Evolutionary conservation across 768 basidiomycete genomes (phyloP).

Genomic region (Galerina sulciceps): DNA sequence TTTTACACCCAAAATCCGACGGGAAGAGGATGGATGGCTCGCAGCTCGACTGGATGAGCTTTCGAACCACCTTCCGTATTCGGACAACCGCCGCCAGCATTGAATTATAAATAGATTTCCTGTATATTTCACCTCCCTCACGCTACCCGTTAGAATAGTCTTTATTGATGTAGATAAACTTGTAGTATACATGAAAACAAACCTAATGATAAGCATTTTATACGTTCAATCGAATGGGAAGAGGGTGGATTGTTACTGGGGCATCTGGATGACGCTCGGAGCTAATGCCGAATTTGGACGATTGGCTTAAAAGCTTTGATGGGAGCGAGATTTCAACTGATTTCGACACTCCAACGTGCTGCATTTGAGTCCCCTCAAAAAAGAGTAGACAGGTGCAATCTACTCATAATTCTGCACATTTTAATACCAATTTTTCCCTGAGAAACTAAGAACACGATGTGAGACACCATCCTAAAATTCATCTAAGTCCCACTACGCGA

Average conservation of each 20-base stretch:
- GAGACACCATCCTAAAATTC: too few relatives aligned
- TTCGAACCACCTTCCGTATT: not conserved
- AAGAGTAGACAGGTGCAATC: too few relatives aligned
- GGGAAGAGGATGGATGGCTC: not conserved
- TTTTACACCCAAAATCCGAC: too few relatives aligned
- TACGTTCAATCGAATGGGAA: not conserved
- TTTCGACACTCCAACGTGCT: too few relatives aligned
- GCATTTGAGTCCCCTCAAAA: too few relatives aligned
- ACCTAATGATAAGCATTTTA: not conserved
- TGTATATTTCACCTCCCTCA: not conserved
- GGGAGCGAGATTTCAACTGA: not conserved
- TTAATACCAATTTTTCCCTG: too few relatives aligned
- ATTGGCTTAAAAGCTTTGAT: not conserved
- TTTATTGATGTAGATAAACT: not conserved
- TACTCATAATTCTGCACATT: too few relatives aligned
- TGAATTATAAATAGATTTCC: not conserved
- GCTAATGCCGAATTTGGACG: not conserved
- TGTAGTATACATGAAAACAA: not conserved
- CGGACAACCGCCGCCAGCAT: not conserved
- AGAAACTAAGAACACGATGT: too few relatives aligned
- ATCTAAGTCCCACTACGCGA: too few relatives aligned
- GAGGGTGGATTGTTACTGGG: not conserved
- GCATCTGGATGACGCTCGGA: not conserved
- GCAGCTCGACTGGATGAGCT: not conserved
- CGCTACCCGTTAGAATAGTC: not conserved